These are phyloP conservation scores for Sugiyamaella pinicola DNA, from an alignment of 1,139 yeast species.

Conservation along the genomic window DNA sequence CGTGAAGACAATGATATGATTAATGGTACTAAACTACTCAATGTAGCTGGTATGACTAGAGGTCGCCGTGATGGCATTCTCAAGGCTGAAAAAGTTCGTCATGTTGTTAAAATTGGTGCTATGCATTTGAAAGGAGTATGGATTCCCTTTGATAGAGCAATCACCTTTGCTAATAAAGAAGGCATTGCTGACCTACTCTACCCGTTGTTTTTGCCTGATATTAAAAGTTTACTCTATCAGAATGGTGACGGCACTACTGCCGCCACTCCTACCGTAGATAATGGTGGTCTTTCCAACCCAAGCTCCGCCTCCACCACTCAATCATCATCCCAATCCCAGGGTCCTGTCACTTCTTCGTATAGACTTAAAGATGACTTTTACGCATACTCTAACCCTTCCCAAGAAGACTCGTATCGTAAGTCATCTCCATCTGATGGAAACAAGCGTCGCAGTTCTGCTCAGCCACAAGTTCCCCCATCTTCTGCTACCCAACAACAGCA, in stretches of 20 bases:
- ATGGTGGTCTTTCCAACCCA: neutral
- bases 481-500: constrained; percentile 19
- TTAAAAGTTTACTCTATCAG: constrained; percentile 48
- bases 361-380: constrained; percentile 15
- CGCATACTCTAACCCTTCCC: neutral
- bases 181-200: constrained; percentile 78
- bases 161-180: constrained; percentile 83
- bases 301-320: neutral
- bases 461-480: constrained; percentile 21
- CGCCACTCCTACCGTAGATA: neutral
- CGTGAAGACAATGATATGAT: constrained; percentile 90
- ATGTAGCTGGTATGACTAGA: constrained; percentile 90
- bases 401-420: constrained; percentile 5
- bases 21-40: constrained; percentile 86
- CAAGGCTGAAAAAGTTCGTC: constrained; percentile 80
- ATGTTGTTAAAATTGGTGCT: constrained; percentile 90
- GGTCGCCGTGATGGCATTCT: constrained; percentile 95
- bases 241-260: constrained; percentile 22
- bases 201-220: constrained; percentile 85
- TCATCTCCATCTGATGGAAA: neutral
- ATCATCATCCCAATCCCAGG: neutral
- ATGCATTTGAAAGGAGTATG: constrained; percentile 96
- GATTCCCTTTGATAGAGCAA: constrained; percentile 92
- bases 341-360: neutral
- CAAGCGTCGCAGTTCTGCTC: constrained; percentile 8